Evolutionary conservation across 2,329 filamentous ascomycete genomes (phyloP).

Genomic region (Coniella vitis): DNA sequence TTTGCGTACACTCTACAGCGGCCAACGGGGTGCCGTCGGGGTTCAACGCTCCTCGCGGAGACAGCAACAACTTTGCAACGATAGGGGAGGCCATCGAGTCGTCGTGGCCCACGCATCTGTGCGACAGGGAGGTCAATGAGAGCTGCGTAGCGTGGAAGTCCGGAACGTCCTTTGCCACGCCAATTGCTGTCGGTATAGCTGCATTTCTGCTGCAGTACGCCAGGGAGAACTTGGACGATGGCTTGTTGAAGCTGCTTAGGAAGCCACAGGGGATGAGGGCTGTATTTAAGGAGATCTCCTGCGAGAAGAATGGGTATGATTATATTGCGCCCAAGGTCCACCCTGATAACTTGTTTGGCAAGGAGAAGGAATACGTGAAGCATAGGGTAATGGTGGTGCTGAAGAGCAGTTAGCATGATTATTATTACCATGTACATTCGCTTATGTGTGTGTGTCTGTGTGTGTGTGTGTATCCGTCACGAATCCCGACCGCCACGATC

Average conservation of each 20-base stretch:
- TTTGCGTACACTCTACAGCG: neutral
- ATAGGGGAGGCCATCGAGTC: neutral
- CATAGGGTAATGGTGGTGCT: neutral
- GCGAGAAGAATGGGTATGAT: neutral
- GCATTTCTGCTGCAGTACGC: neutral
- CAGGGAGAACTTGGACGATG: neutral
- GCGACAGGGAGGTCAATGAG: neutral
- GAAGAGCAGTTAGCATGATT: neutral
- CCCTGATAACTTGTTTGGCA: neutral
- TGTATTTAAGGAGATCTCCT: neutral
- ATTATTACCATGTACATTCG: neutral
- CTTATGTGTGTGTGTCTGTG: too few relatives aligned
- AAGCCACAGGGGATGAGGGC: neutral
- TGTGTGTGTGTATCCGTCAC: too few relatives aligned
- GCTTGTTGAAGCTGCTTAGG: neutral
- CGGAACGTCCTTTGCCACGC: neutral
- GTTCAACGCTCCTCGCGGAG: neutral
- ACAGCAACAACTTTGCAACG: neutral
- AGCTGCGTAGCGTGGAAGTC: neutral
- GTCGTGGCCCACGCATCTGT: neutral
- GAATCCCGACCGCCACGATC: too few relatives aligned
- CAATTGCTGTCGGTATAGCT: neutral
- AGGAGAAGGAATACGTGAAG: neutral
- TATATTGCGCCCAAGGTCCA: neutral
- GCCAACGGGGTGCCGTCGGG: neutral